phyloP scores from a whole-genome alignment of 1,139 yeast species.

The Scheffersomyces titani region DNA sequence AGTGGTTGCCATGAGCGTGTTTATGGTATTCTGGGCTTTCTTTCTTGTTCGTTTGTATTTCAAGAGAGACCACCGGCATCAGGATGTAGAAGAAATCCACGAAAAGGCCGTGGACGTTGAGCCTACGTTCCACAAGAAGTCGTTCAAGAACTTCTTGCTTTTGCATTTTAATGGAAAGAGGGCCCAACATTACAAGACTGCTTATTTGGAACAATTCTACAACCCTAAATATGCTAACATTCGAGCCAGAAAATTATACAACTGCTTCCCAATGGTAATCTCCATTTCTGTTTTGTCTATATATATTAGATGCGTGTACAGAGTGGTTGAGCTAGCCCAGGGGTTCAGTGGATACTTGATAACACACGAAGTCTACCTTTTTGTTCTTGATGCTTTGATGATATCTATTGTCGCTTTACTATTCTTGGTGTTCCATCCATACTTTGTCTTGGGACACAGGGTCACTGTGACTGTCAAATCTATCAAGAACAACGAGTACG shows the following conservation, averaged over 20 bases:
- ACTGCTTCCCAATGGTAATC: slow-evolving; percentile 53
- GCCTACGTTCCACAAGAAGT: slow-evolving; percentile 19
- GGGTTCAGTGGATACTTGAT: slow-evolving; percentile 79
- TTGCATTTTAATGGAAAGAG: slow-evolving; percentile 29
- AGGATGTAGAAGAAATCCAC: neutral
- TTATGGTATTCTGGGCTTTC: slow-evolving; percentile 56
- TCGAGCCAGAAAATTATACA: slow-evolving; percentile 42
- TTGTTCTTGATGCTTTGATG: slow-evolving; percentile 79
- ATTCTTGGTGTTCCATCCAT: slow-evolving; percentile 65
- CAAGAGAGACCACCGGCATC: slow-evolving; percentile 15
- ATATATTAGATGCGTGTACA: slow-evolving; percentile 73
- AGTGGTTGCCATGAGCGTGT: slow-evolving; percentile 69
- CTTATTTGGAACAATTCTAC: slow-evolving; percentile 32
- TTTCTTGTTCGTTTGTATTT: slow-evolving; percentile 51
- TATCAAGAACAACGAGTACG: slow-evolving; percentile 34
- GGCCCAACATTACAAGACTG: slow-evolving; percentile 20
- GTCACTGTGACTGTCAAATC: slow-evolving; percentile 36
- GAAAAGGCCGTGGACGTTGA: slow-evolving; percentile 17
- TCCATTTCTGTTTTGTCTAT: slow-evolving; percentile 57
- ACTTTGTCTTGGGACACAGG: slow-evolving; percentile 50
- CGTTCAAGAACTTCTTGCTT: slow-evolving; percentile 28
- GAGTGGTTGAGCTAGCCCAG: slow-evolving; percentile 75
- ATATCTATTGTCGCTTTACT: slow-evolving; percentile 47
- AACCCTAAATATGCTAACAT: slow-evolving; percentile 43
- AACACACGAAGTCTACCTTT: slow-evolving; percentile 67